These are phyloP conservation scores for Orbilia ellipsospora DNA, from an alignment of 2,329 filamentous ascomycete species.

Conservation along the genomic window DNA sequence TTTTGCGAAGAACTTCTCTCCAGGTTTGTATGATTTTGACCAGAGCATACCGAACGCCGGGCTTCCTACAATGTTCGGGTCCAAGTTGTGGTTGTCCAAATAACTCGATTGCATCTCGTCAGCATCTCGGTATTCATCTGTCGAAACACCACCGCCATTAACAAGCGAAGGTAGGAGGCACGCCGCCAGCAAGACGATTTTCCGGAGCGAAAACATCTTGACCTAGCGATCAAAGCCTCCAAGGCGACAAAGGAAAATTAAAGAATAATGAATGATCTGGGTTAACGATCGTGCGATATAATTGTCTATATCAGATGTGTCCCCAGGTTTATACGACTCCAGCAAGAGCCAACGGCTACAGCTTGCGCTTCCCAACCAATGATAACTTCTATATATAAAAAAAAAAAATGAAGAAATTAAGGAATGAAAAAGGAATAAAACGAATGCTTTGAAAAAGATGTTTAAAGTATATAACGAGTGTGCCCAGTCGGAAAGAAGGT, in stretches of 20 bases:
- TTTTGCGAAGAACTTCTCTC: conserved; percentile 53
- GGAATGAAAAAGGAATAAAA: conserved; percentile 4
- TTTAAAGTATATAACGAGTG: conserved; percentile 21
- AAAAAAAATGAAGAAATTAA: conserved; percentile 12
- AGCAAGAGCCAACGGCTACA: conserved; percentile 2
- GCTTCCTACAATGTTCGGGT: conserved; percentile 61
- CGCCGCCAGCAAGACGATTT: conserved; percentile 39
- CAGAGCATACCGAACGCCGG: conserved; percentile 62
- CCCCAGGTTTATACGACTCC: neutral
- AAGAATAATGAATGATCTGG: conserved; percentile 16
- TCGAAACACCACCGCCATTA: conserved; percentile 55
- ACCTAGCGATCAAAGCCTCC: conserved; percentile 22
- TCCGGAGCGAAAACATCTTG: conserved; percentile 52
- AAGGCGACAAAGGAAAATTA: conserved; percentile 13
- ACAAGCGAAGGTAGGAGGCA: conserved; percentile 40
- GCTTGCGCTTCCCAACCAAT: conserved; percentile 20
- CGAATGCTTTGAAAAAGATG: neutral
- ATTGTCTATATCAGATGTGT: conserved; percentile 19
- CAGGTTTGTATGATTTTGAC: conserved; percentile 47
- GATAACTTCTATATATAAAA: conserved; percentile 1
- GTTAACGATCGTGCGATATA: conserved; percentile 23
- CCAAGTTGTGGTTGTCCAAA: conserved; percentile 64
- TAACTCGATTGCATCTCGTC: conserved; percentile 63
- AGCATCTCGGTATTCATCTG: conserved; percentile 59
- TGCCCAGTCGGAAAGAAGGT: conserved; percentile 17